phyloP scores from a whole-genome alignment of 805 yeast species.

The Yarrowia sp. region DNA sequence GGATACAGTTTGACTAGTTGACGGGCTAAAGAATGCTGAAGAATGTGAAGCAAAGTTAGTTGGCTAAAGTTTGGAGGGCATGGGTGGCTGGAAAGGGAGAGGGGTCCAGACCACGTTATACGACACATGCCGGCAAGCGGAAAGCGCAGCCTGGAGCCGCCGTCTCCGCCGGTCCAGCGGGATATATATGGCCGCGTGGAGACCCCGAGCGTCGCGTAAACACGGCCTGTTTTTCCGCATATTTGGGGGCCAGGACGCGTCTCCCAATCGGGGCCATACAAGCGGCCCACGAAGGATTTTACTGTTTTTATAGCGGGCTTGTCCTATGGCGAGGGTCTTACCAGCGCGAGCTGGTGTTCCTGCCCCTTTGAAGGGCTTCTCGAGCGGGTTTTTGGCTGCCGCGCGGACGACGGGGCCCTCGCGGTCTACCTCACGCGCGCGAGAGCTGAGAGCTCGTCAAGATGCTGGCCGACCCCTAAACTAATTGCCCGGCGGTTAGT shows the following conservation, averaged over 20 bases:
- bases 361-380: too few relatives aligned
- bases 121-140: too few relatives aligned
- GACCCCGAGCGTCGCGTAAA: too few relatives aligned
- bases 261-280: constrained; percentile 3
- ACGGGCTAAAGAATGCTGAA: constrained; percentile 15
- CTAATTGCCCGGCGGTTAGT: not conserved
- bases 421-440: too few relatives aligned
- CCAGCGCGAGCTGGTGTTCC: too few relatives aligned
- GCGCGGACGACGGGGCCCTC: too few relatives aligned
- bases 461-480: not conserved
- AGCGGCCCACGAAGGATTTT: not conserved
- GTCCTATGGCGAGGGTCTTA: too few relatives aligned
- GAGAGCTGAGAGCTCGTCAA: not conserved
- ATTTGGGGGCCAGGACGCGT: not conserved
- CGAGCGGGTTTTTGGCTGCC: too few relatives aligned
- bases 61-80: constrained; percentile 11
- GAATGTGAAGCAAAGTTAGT: constrained; percentile 25
- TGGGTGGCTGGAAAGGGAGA: not conserved
- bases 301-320: not conserved
- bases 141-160: too few relatives aligned
- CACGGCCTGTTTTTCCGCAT: not conserved
- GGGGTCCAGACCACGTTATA: not conserved
- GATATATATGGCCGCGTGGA: too few relatives aligned
- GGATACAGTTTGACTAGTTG: constrained; percentile 24
- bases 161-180: too few relatives aligned